Base-by-base conservation (phyloP, 1,284 basidiomycete genomes). In the Tilletia walkeri region DNA sequence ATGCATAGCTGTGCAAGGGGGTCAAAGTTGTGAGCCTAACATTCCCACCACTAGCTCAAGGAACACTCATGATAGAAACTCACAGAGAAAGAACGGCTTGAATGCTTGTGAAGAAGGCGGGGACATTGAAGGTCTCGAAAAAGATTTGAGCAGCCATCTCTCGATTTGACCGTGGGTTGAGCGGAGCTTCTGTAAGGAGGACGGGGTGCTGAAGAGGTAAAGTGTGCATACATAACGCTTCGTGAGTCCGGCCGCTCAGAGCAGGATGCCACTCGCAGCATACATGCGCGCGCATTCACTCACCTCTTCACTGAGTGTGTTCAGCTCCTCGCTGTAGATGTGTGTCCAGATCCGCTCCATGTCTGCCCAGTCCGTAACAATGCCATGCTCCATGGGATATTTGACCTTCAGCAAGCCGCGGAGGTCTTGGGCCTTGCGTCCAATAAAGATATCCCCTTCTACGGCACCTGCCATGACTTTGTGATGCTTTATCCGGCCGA, bases 81-180 rank as follows among this genome's bases (percentile, higher is more conserved):
- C 83, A 96, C 93, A 99, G 85, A 76, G 94, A 94, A 69, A 99
- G 86, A 24, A 99, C 95, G 36, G 96, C 96, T 86, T 99, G 96
- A 3, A 99, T 93, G 65, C 93, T 95, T 18, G 92, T 95, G 86
- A 94, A 99, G 72, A 99, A 86, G 7, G 96, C 96, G 24, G 96
- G 96, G 20, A 99, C 96, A 84, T 99, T 99, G 89, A 97, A 97
- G 3, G 95, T 97, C 83, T 98, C 95, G 85, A 97, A 98, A 85
- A 98, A 96, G 86, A 97, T 95, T 85, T 97, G 94, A 7, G 95
- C 95, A 20, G 95, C 94, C 65, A 93, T 88, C 84, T 97, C 95
- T 74, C 95, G 89, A 85, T 98, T 97, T 81, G 90, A 90, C 77
- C 94, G 89, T 72, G 95, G 95, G 84, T 98, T 98, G 69, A 97